Conservation (phyloP, 2,329 filamentous ascomycete genomes). For the Calonectria pseudoreteaudii region DNA sequence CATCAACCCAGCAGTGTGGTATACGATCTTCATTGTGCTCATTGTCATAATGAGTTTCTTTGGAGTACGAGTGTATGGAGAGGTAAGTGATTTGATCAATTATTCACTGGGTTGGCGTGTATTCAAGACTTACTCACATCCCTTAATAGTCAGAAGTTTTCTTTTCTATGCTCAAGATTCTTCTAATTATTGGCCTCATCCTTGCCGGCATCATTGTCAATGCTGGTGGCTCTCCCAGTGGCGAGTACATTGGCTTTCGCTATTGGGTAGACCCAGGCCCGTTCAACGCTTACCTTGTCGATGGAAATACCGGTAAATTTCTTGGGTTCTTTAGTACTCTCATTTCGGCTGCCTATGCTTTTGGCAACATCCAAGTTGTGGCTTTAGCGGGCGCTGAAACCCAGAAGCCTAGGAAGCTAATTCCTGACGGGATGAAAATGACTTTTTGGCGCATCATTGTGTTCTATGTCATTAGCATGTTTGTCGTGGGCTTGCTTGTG, state of each 20-base stretch:
- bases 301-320: slow-evolving; percentile 64
- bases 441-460: slow-evolving; percentile 1
- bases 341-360: slow-evolving; percentile 56
- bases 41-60: neutral
- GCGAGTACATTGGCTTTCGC: slow-evolving; percentile 70
- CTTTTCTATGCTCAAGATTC: slow-evolving; percentile 68
- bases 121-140: neutral
- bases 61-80: neutral
- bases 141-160: slow-evolving; percentile 64
- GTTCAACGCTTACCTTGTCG: slow-evolving; percentile 58
- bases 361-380: slow-evolving; percentile 50
- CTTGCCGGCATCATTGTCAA: slow-evolving; percentile 68
- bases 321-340: slow-evolving; percentile 54
- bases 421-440: neutral
- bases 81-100: neutral
- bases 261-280: slow-evolving; percentile 71
- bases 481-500: slow-evolving; percentile 6
- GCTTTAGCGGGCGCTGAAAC: slow-evolving; percentile 5
- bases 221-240: slow-evolving; percentile 65
- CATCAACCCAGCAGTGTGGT: neutral
- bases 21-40: neutral
- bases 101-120: neutral
- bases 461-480: slow-evolving; percentile 5
- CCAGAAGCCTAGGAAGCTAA: neutral
- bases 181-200: slow-evolving; percentile 71